These are phyloP conservation scores for Musa schizocarpa DNA, from an alignment of 176 grass and related monocot genomes.

Conservation along the genomic window DNA sequence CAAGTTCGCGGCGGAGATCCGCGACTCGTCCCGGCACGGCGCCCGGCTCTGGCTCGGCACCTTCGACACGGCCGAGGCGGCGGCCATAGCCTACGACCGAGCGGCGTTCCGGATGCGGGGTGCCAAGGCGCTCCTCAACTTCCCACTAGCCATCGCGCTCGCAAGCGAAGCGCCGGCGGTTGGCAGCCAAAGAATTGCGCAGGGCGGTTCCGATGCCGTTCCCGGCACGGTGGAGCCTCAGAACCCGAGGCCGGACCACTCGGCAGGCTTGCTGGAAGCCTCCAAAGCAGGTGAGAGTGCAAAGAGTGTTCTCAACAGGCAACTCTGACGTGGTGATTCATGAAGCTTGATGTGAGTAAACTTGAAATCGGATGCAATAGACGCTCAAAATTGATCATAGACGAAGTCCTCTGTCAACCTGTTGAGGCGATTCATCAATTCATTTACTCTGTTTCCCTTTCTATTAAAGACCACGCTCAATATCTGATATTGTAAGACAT, in stretches of 20 bases:
- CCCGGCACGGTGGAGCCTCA: background rate
- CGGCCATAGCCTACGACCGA: conserved; percentile 66
- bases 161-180: background rate
- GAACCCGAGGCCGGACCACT: no score
- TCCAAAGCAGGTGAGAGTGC: no score
- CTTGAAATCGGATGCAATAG: no score
- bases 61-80: conserved; percentile 73
- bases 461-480: no score
- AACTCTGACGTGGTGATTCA: no score
- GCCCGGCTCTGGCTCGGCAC: conserved; percentile 90
- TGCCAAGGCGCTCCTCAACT: conserved; percentile 77
- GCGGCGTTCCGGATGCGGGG: conserved; percentile 78
- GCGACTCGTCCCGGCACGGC: conserved; percentile 63
- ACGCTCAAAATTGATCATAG: no score
- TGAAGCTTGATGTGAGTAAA: no score
- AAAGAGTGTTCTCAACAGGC: no score
- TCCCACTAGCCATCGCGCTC: conserved; percentile 18
- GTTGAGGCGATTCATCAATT: no score
- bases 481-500: no score
- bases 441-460: no score
- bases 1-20: conserved; percentile 85
- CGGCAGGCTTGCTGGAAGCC: background rate
- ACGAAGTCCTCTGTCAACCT: no score
- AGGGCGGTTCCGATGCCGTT: background rate
- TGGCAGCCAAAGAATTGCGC: background rate